phyloP scores from a whole-genome alignment of 129 eudicot genomes.

The Tanacetum coccineum region DNA sequence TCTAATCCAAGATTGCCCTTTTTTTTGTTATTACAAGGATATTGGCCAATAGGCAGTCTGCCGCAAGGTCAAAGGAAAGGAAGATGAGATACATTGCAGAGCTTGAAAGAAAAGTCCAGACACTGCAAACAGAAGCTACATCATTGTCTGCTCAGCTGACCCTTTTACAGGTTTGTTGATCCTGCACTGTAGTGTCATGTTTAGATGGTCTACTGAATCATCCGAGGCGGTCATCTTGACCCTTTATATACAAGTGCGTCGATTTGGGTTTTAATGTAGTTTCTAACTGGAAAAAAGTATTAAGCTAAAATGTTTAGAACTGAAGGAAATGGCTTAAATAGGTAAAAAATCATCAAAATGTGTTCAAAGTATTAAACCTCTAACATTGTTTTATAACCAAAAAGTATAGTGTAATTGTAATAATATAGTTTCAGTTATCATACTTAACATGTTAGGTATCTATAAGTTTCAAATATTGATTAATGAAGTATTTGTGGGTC shows the following conservation, averaged over 20 bases:
- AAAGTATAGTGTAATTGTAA: neutral
- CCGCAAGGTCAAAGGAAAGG: conserved; percentile 95
- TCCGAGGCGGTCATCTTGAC: neutral
- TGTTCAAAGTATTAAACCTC: neutral
- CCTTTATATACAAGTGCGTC: neutral
- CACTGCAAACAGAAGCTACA: conserved; percentile 87
- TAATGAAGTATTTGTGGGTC: conserved; percentile 1
- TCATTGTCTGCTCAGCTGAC: conserved; percentile 76
- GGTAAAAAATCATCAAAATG: neutral
- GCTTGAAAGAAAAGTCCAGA: conserved; percentile 84
- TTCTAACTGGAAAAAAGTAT: neutral
- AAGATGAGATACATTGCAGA: conserved; percentile 95
- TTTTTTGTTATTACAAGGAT: conserved; percentile 40
- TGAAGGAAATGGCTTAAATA: neutral
- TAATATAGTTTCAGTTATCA: neutral
- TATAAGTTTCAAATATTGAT: neutral
- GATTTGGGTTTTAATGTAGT: neutral
- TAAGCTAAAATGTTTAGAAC: neutral
- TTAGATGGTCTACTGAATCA: neutral
- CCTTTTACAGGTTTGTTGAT: conserved; percentile 63
- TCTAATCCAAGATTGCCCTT: neutral
- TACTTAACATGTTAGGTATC: neutral
- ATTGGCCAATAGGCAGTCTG: conserved; percentile 98
- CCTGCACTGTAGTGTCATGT: neutral
- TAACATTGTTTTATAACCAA: neutral